These are phyloP conservation scores for Colletotrichum sp. DNA, from an alignment of 2,329 filamentous ascomycete genomes.

Conservation along the genomic window DNA sequence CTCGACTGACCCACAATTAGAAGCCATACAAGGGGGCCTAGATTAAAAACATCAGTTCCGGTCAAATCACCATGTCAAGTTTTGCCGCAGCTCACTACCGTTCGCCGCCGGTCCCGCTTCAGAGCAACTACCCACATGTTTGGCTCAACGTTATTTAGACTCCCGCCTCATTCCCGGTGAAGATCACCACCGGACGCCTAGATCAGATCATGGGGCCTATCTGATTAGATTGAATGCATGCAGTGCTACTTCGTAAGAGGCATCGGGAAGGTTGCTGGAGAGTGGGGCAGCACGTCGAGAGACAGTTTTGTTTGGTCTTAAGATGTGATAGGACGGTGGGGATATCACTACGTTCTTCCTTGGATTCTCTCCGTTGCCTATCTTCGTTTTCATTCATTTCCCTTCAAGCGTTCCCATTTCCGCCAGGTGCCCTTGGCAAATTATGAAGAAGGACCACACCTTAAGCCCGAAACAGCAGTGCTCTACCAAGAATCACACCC, in stretches of 20 bases:
- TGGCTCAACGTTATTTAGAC: background rate
- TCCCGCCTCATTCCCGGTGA: background rate
- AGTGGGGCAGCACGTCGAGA: background rate
- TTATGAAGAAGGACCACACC: background rate
- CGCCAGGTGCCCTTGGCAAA: background rate
- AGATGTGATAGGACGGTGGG: background rate
- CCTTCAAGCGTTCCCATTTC: background rate
- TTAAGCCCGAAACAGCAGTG: background rate
- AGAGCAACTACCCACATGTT: background rate
- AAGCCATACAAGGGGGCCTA: rapidly evolving
- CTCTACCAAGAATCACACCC: background rate
- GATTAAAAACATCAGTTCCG: background rate
- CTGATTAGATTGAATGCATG: background rate
- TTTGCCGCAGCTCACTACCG: background rate
- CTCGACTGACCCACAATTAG: background rate
- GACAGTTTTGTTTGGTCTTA: background rate
- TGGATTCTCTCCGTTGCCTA: background rate
- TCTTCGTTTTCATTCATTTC: background rate
- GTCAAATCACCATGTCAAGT: background rate
- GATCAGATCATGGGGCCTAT: background rate
- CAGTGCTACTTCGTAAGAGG: background rate
- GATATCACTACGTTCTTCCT: background rate
- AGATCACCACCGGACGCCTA: background rate
- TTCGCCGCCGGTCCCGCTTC: background rate
- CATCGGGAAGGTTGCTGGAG: background rate